A percentile compares a stretch with the other conserved stretches of the same genome.
Evolutionary conservation across 2,329 filamentous ascomycete species (phyloP).

Genomic region (Penicillium expansum): DNA sequence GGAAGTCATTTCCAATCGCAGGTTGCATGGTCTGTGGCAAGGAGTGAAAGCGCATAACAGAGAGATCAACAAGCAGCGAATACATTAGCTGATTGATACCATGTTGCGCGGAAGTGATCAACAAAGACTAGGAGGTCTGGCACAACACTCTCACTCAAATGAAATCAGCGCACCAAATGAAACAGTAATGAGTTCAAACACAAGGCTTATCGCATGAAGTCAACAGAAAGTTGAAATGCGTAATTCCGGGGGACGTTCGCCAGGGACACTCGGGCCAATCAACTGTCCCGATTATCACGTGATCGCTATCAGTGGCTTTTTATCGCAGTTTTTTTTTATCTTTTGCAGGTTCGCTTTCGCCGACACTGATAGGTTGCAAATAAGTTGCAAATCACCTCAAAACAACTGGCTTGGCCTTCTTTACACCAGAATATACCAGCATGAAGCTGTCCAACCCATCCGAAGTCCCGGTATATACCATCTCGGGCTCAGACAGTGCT

Average conservation of each 20-base stretch:
- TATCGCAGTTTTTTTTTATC: slow-evolving; percentile 30
- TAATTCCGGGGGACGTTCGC: slow-evolving; percentile 34
- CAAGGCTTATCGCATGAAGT: slow-evolving; percentile 7
- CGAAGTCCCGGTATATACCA: slow-evolving; percentile 86
- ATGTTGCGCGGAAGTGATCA: slow-evolving; percentile 12
- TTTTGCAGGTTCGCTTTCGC: slow-evolving; percentile 6
- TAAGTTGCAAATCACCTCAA: slow-evolving; percentile 9
- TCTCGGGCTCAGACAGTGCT: slow-evolving; percentile 84
- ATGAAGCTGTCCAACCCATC: slow-evolving; percentile 63
- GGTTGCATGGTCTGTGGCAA: slow-evolving; percentile 20
- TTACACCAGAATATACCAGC: slow-evolving; percentile 31
- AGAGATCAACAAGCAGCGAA: slow-evolving; percentile 19
- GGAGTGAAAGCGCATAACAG: slow-evolving; percentile 17
- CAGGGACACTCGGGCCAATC: slow-evolving; percentile 34
- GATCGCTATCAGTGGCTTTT: slow-evolving; percentile 27
- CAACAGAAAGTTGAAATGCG: slow-evolving; percentile 16
- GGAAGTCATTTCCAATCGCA: slow-evolving; percentile 37
- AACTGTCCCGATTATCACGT: slow-evolving; percentile 30
- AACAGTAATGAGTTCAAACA: background rate
- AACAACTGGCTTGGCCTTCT: slow-evolving; percentile 7
- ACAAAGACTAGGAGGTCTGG: slow-evolving; percentile 4
- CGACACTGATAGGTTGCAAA: slow-evolving; percentile 4
- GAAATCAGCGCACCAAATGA: background rate
- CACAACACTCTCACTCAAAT: slow-evolving; percentile 8
- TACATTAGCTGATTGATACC: slow-evolving; percentile 17